Evolutionary conservation across 331 rosid genomes (phyloP).

Genomic region (Acacia concinna): DNA sequence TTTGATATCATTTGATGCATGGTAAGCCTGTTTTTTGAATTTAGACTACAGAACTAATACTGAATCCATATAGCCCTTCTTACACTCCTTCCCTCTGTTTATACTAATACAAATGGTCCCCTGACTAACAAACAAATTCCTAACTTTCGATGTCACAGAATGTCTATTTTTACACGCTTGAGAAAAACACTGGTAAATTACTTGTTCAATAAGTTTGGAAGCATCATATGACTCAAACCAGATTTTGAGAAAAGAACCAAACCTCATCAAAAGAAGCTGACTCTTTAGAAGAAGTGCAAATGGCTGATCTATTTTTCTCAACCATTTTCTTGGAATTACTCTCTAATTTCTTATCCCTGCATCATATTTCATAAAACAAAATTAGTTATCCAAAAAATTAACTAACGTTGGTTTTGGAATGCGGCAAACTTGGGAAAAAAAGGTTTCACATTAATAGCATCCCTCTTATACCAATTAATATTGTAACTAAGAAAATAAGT

Average conservation of each 20-base stretch:
- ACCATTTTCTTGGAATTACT: conserved; percentile 35
- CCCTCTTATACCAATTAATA: conserved; percentile 2
- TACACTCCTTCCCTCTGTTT: not conserved
- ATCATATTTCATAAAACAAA: conserved; percentile 42
- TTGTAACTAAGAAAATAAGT: not conserved
- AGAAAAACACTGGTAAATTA: not conserved
- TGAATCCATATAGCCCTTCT: not conserved
- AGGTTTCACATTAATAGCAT: conserved; percentile 3
- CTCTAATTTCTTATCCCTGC: conserved; percentile 64
- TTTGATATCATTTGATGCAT: not conserved
- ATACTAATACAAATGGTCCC: not conserved
- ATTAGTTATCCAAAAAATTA: not conserved
- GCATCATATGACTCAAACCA: conserved; percentile 8
- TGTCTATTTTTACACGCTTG: conserved; percentile 19
- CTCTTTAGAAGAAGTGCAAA: conserved; percentile 46
- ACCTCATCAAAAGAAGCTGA: conserved; percentile 90
- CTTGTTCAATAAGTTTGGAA: conserved; percentile 18
- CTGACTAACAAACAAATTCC: not conserved
- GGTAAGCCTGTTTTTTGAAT: not conserved
- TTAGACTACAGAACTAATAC: not conserved
- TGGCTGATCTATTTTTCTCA: conserved; percentile 46
- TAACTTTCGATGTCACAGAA: not conserved
- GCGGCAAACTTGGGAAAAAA: not conserved
- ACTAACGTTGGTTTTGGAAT: conserved; percentile 11
- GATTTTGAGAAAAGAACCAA: conserved; percentile 26